These are phyloP conservation scores for Papiliotrema nemorosa DNA, from an alignment of 1,284 basidiomycete genomes.

Conservation along the genomic window DNA sequence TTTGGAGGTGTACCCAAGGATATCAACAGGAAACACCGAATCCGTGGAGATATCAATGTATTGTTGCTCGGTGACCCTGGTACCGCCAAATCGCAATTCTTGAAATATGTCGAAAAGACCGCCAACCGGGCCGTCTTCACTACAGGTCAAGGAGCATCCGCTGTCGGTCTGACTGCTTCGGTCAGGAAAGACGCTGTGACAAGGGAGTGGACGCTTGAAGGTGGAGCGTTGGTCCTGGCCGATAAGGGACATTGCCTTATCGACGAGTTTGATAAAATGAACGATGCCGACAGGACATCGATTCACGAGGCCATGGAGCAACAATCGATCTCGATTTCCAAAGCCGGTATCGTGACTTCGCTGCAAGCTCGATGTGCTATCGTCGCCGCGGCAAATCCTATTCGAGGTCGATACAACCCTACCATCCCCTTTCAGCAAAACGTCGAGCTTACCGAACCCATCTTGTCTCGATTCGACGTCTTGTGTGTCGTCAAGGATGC, in stretches of 20 bases:
- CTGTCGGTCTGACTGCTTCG: conserved; percentile 96
- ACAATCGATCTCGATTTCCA: conserved; percentile 98
- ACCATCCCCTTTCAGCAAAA: conserved; percentile 98
- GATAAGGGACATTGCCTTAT: conserved; percentile 99
- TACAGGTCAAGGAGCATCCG: conserved; percentile 95
- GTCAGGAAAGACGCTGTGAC: conserved; percentile 97
- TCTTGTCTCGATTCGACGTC: conserved; percentile 97
- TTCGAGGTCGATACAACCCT: conserved; percentile 94
- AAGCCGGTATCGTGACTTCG: conserved; percentile 96
- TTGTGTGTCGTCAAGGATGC: conserved; percentile 97
- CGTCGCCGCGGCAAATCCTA: conserved; percentile 95
- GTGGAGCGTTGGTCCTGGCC: conserved; percentile 92
- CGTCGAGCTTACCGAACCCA: conserved; percentile 97
- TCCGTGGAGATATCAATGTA: conserved; percentile 96
- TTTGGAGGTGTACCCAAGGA: conserved; percentile 94
- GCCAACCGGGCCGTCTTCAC: conserved; percentile 97
- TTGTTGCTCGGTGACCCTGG: conserved; percentile 95
- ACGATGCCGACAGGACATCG: conserved; percentile 92
- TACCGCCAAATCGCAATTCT: conserved; percentile 97
- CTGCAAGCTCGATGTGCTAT: conserved; percentile 96
- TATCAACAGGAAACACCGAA: conserved; percentile 92
- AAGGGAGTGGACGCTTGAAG: conserved; percentile 97
- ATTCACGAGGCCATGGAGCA: conserved; percentile 99
- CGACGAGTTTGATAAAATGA: conserved; percentile 99
- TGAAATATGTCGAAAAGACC: conserved; percentile 99